Evolutionary conservation across 805 yeast genomes (phyloP), one percentile per base, ranked within the genome.

Genomic region (Candida nonsorbophila): DNA sequence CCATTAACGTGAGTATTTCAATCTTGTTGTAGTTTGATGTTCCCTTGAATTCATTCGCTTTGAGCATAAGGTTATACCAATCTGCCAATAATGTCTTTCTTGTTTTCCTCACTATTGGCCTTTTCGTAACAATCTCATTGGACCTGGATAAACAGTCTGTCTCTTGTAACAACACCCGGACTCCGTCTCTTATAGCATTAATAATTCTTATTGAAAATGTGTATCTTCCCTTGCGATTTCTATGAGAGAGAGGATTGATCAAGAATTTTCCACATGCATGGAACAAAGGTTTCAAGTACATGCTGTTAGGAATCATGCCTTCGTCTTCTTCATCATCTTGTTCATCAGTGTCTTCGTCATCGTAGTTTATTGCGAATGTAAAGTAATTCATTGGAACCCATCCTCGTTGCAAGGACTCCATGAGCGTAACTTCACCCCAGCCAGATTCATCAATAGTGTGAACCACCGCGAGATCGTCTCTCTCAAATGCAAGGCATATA

Each of bases 371-470:
- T 1, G 66, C 67, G 28, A 58, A 66, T 4, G 77, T 58, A 45
- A 83, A 84, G 55, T 80, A 84, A 47, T 83, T 84, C 69, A 84
- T 78, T 3, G 94, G 94, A 11, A 83, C 84, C 94, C 94, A 84
- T 11, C 94, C 94, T 38, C 86, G 58, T 42, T 69, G 68, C 29
- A 78, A 59, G 9, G 77, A 63, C 32, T 74, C 77, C 6, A 83
- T 55, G 21, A 82, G 47, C 0, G 88, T 83, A 2, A 83, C 92
- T 51, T 84, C 94, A 36, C 88, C 90, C 94, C 94, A 84, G 0
- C 92, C 94, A 13, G 86, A 77, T 31, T 79, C 79, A 50, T 83
- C 92, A 14, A 82, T 73, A 6, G 83, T 72, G 45, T 82, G 87
- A 4, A 84, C 84, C 52, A 82, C 84, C 0, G 85, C 88, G 27